Conservation (phyloP, 768 basidiomycete species). For the Mycena indigotica region DNA sequence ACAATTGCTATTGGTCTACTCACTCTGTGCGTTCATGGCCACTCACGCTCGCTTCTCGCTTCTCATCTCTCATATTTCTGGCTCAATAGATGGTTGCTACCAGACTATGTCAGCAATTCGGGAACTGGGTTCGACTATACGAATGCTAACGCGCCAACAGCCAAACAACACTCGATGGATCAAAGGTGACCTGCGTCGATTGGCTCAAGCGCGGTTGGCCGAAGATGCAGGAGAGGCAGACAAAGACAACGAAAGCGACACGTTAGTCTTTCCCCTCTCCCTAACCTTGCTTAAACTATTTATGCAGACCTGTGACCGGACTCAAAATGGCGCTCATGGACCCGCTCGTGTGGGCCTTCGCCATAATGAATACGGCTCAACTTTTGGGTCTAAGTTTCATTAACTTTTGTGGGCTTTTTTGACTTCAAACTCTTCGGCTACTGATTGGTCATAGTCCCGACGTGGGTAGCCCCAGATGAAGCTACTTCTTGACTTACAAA, state of each 20-base stretch:
- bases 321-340: slow-evolving; percentile 60
- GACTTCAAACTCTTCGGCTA: not conserved
- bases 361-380: slow-evolving; percentile 52
- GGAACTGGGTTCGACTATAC: too few species aligned
- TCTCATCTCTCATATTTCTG: not conserved
- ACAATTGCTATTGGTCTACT: slow-evolving; percentile 64
- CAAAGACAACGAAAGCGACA: slow-evolving; percentile 55
- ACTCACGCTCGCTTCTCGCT: not conserved
- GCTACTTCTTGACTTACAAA: not conserved
- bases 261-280: slow-evolving; percentile 41
- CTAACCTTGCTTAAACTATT: not conserved
- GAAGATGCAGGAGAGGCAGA: slow-evolving; percentile 73
- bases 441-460: slow-evolving; percentile 33
- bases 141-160: slow-evolving; percentile 30
- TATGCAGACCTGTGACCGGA: slow-evolving; percentile 48
- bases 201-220: slow-evolving; percentile 68
- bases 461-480: slow-evolving; percentile 39
- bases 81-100: slow-evolving; percentile 53
- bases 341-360: slow-evolving; percentile 54
- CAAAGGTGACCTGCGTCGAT: slow-evolving; percentile 46
- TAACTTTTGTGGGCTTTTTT: slow-evolving; percentile 46
- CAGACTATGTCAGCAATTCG: too few species aligned
- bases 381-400: slow-evolving; percentile 60
- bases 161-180: slow-evolving; percentile 67
- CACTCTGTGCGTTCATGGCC: slow-evolving; percentile 45